phyloP scores from a whole-genome alignment of 2,329 filamentous ascomycete species.

The Penicillium freii region DNA sequence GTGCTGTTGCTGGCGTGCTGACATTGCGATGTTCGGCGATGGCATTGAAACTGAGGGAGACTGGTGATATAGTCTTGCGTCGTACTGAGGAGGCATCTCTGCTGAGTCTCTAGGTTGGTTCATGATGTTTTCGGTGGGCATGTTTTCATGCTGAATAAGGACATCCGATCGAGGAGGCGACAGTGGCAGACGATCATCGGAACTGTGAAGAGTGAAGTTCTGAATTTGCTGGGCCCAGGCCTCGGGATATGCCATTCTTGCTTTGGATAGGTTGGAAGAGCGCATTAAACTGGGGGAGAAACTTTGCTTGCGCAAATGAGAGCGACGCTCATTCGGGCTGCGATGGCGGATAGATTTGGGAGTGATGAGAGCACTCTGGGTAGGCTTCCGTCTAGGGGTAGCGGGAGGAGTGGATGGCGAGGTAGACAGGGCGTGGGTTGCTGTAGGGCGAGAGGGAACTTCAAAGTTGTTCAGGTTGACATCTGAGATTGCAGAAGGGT shows the following conservation, averaged over 20 bases:
- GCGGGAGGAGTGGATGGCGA: slow-evolving; percentile 39
- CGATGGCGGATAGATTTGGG: slow-evolving; percentile 42
- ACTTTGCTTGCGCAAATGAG: slow-evolving; percentile 43
- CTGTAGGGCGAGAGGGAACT: slow-evolving; percentile 27
- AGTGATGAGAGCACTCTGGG: slow-evolving; percentile 38
- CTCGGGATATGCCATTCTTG: slow-evolving; percentile 44
- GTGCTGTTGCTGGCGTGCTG: slow-evolving; percentile 33
- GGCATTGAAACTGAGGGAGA: slow-evolving; percentile 36
- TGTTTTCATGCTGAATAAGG: slow-evolving; percentile 40
- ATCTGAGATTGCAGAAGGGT: slow-evolving; percentile 37
- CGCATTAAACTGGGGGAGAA: slow-evolving; percentile 55
- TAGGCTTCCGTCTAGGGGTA: slow-evolving; percentile 37
- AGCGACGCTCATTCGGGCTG: slow-evolving; percentile 43
- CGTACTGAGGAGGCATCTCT: slow-evolving; percentile 36
- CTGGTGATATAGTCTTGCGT: slow-evolving; percentile 33
- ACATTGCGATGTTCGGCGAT: slow-evolving; percentile 30
- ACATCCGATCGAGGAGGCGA: slow-evolving; percentile 49
- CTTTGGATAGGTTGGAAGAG: slow-evolving; percentile 49
- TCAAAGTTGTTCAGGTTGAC: slow-evolving; percentile 34
- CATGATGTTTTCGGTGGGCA: slow-evolving; percentile 33
- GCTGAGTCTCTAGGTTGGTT: slow-evolving; percentile 31
- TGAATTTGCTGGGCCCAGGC: slow-evolving; percentile 56
- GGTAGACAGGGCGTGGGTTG: slow-evolving; percentile 21
- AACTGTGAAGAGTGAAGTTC: slow-evolving; percentile 51
- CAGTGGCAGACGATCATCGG: slow-evolving; percentile 43